These are phyloP conservation scores for Endogone sp. DNA, from an alignment of 192 early-diverging fungal genomes.

Conservation along the genomic window DNA sequence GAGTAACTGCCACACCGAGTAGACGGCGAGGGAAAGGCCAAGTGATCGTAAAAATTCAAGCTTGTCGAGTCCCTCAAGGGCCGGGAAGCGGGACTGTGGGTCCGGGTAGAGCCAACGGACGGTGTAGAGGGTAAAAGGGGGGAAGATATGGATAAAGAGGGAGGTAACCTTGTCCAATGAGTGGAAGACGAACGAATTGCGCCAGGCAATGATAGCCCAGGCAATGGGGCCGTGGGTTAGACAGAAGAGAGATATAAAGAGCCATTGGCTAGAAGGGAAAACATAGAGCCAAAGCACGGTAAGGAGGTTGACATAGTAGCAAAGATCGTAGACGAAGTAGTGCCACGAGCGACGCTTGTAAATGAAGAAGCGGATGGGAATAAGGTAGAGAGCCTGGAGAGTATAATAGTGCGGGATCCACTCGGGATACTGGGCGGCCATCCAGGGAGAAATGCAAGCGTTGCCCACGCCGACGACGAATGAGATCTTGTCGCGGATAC, in stretches of 20 bases:
- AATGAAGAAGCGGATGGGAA: constrained; percentile 45
- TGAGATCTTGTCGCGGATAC: constrained; percentile 55
- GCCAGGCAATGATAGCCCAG: constrained; percentile 61
- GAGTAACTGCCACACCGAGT: background rate
- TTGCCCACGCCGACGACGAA: constrained; percentile 65
- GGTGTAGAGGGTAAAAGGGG: constrained; percentile 50
- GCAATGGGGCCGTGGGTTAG: constrained; percentile 61
- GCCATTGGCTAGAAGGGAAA: constrained; percentile 25
- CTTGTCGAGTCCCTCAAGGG: constrained; percentile 34
- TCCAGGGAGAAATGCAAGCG: constrained; percentile 52
- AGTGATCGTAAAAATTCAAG: background rate
- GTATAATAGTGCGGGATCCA: constrained; percentile 57
- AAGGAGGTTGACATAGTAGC: constrained; percentile 55
- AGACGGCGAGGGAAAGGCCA: background rate
- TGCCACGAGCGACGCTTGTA: constrained; percentile 54
- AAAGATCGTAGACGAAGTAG: constrained; percentile 59
- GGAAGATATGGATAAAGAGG: constrained; percentile 61
- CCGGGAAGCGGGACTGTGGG: constrained; percentile 34
- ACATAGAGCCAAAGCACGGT: constrained; percentile 50
- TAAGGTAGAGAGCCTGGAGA: constrained; percentile 33
- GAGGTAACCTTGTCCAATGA: constrained; percentile 68
- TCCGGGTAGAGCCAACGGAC: constrained; percentile 55
- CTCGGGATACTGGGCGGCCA: constrained; percentile 43
- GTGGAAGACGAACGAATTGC: constrained; percentile 50
- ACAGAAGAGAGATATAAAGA: constrained; percentile 36